Evolutionary conservation across 805 yeast species (phyloP), one percentile per base, ranked within the genome.

Genomic region (Schizosaccharomyces octosporus): DNA sequence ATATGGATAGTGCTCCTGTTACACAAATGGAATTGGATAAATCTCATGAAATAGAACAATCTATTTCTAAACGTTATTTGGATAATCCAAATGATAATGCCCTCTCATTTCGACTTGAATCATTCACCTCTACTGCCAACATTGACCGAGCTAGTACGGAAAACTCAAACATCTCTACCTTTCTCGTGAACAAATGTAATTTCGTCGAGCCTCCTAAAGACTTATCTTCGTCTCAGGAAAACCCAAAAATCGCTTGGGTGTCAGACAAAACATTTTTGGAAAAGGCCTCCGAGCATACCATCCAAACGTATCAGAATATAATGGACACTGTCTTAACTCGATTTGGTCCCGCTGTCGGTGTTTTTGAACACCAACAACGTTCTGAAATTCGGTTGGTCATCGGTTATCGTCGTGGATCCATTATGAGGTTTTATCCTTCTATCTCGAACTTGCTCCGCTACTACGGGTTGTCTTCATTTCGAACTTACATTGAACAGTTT

Each of bases 401-500:
- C 68, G 97, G 95, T 58, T 90, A 79, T 75, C 84, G 83, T 67
- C 88, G 85, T 70, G 81, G 82, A 64, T 77, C 95, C 31, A 83
- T 97, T 13, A 84, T 93, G 59, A 83, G 87, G 66, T 90, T 84
- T 75, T 87, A 83, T 72, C 81, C 94, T 43, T 95, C 97, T 24
- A 77, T 90, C 64, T 79, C 87, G 60, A 85, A 89, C 65, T 78
- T 90, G 71, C 89, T 89, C 67, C 84, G 84, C 70, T 93, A 87
- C 76, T 90, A 90, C 73, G 85, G 87, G 64, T 78, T 93, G 66
- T 79, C 81, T 58, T 81, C 89, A 63, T 82, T 93, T 60, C 81
- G 96, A 72, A 88, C 88, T 74, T 93, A 89, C 70, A 88, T 93
- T 63, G 98, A 90, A 72, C 93, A 89, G 71, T 93, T 90, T 71